Evolutionary conservation across 805 yeast genomes (phyloP).

Genomic region (Yueomyces sp.): DNA sequence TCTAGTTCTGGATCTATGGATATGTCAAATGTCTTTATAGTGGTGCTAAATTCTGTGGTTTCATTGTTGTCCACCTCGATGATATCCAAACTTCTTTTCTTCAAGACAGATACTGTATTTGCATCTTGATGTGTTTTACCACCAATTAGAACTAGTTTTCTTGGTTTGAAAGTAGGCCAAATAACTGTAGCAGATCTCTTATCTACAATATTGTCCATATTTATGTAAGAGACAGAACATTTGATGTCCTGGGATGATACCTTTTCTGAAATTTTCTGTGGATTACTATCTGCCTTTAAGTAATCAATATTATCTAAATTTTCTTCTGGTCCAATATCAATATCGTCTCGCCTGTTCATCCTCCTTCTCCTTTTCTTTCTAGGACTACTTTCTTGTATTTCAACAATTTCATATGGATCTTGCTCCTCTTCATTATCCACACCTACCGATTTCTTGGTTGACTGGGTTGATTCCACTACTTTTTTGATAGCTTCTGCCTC

Average conservation of each 20-base stretch:
- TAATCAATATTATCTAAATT: conserved; percentile 39
- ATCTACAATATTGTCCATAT: conserved; percentile 75
- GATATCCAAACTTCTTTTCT: conserved; percentile 23
- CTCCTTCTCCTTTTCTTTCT: conserved; percentile 8
- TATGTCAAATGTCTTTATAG: conserved; percentile 45
- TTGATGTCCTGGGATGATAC: conserved; percentile 33
- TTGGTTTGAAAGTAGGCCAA: conserved; percentile 67
- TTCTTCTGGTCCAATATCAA: conserved; percentile 11
- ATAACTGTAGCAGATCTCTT: conserved; percentile 68
- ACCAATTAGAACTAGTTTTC: conserved; percentile 40
- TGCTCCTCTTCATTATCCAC: conserved; percentile 16
- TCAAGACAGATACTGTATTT: conserved; percentile 6
- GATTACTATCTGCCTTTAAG: conserved; percentile 38
- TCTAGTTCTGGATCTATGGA: conserved; percentile 53
- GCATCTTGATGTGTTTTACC: conserved; percentile 10
- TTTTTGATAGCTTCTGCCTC: conserved; percentile 21
- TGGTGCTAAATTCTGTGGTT: conserved; percentile 37
- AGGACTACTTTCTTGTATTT: background rate
- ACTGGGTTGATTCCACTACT: conserved; percentile 11
- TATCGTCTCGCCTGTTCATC: conserved; percentile 10
- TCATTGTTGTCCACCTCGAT: conserved; percentile 25
- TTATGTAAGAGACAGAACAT: conserved; percentile 67
- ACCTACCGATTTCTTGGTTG: conserved; percentile 2
- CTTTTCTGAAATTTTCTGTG: conserved; percentile 31
- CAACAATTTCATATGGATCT: conserved; percentile 12